A percentile compares a stretch with the other conserved stretches of the same genome.
Conservation (phyloP, 306 rosid genomes). For the Nissolia schottii region DNA sequence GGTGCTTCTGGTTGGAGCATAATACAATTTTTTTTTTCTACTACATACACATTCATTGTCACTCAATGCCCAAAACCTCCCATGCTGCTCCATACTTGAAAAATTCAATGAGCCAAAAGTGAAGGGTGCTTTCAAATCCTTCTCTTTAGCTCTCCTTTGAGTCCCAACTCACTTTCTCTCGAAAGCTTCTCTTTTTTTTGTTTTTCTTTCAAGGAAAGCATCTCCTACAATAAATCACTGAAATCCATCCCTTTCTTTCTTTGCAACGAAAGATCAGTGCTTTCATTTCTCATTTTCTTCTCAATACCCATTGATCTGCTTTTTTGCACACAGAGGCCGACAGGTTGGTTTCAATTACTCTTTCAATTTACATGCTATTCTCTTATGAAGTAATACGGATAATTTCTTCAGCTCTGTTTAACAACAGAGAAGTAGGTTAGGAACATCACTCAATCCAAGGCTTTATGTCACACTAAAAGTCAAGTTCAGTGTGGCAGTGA, state of each 20-base stretch:
- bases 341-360: background rate
- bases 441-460: background rate
- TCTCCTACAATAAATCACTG: background rate
- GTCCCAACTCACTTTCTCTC: background rate
- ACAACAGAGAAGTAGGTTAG: background rate
- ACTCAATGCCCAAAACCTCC: background rate
- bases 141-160: background rate
- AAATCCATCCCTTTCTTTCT: background rate
- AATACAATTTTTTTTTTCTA: background rate
- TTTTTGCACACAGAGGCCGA: background rate
- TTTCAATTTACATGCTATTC: background rate
- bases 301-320: background rate
- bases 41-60: background rate
- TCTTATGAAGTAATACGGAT: background rate
- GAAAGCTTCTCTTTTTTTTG: background rate
- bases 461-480: background rate
- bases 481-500: background rate
- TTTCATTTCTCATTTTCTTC: background rate
- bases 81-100: background rate
- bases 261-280: background rate
- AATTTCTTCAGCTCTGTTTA: background rate
- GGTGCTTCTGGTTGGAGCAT: too few species aligned
- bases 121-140: background rate
- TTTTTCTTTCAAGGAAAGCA: background rate
- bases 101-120: background rate